Conservation (phyloP, 2,329 filamentous ascomycete species). For the Curvularia verruculosa region DNA sequence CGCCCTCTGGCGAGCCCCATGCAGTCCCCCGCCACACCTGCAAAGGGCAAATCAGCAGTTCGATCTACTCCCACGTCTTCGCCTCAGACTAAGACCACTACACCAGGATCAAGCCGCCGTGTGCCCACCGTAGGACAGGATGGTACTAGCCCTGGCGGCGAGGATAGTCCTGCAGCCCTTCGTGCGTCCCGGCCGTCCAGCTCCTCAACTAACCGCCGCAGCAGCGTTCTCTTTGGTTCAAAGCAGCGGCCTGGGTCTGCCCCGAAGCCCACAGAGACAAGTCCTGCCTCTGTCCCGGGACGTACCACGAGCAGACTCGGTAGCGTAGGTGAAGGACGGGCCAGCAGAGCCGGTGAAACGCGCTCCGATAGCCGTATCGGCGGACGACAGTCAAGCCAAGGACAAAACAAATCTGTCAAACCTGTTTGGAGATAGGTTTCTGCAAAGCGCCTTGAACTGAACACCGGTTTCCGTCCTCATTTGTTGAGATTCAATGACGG, state of each 20-base stretch:
- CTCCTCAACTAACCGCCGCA: conserved; percentile 38
- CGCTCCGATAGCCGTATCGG: conserved; percentile 32
- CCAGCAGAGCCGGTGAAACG: conserved; percentile 29
- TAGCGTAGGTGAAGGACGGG: conserved; percentile 32
- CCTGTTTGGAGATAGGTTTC: conserved; percentile 34
- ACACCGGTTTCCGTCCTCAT: background rate
- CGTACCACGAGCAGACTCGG: conserved; percentile 33
- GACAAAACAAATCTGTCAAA: conserved; percentile 25
- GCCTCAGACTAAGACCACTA: conserved; percentile 21
- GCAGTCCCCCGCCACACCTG: conserved; percentile 41
- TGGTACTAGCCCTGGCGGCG: conserved; percentile 24
- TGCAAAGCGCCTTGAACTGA: background rate
- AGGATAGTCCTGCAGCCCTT: conserved; percentile 40
- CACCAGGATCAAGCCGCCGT: conserved; percentile 35
- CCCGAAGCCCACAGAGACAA: conserved; percentile 21
- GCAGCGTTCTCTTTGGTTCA: conserved; percentile 37
- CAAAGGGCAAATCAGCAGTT: conserved; percentile 28
- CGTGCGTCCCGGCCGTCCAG: conserved; percentile 38
- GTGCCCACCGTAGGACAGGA: conserved; percentile 30
- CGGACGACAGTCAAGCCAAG: conserved; percentile 33
- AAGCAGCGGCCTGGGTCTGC: conserved; percentile 36
- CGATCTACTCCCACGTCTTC: conserved; percentile 31
- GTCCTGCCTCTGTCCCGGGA: conserved; percentile 20
- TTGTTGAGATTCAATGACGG: conserved; percentile 3
- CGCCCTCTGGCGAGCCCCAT: conserved; percentile 41